A percentile compares a stretch with the other conserved stretches of the same genome.
Conservation (phyloP, 805 yeast genomes). For the Phaffomyces opuntiae region DNA sequence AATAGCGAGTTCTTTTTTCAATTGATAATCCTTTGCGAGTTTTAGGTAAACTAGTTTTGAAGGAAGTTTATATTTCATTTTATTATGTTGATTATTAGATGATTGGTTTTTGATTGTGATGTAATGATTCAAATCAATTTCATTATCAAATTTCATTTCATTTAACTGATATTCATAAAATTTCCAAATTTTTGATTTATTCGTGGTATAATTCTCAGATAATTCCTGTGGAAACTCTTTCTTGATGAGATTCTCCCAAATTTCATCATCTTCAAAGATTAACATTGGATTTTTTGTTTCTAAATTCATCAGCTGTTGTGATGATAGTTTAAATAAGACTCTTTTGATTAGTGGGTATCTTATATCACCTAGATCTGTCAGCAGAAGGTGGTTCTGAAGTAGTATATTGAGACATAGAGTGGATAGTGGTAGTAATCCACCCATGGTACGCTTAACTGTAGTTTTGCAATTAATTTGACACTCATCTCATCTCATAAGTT, state of each 20-base stretch:
- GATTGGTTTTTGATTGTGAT: slow-evolving; percentile 6
- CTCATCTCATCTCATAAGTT: no score
- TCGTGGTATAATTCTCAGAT: slow-evolving; percentile 24
- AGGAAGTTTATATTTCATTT: slow-evolving; percentile 27
- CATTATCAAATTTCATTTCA: slow-evolving; percentile 8
- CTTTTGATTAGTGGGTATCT: slow-evolving; percentile 27
- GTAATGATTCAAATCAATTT: slow-evolving; percentile 13
- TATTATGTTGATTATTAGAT: neutral
- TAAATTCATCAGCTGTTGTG: slow-evolving; percentile 26
- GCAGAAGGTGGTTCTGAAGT: slow-evolving; percentile 11
- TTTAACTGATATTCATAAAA: slow-evolving; percentile 18
- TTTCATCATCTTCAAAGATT: slow-evolving; percentile 32
- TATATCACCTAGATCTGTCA: slow-evolving; percentile 25
- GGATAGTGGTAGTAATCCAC: slow-evolving; percentile 16
- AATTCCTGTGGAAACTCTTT: slow-evolving; percentile 30
- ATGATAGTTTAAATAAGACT: slow-evolving; percentile 23
- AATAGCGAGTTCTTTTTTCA: slow-evolving; percentile 29
- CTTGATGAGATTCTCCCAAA: slow-evolving; percentile 27
- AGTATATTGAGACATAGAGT: slow-evolving; percentile 20
- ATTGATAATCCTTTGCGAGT: slow-evolving; percentile 25
- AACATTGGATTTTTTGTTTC: slow-evolving; percentile 27
- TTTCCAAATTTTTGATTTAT: slow-evolving; percentile 11
- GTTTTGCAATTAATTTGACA: no score
- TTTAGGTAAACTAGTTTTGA: slow-evolving; percentile 28
- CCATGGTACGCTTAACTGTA: neutral